Evolutionary conservation across 305 asterid genomes (phyloP).

Genomic region (Plantago coronopus): DNA sequence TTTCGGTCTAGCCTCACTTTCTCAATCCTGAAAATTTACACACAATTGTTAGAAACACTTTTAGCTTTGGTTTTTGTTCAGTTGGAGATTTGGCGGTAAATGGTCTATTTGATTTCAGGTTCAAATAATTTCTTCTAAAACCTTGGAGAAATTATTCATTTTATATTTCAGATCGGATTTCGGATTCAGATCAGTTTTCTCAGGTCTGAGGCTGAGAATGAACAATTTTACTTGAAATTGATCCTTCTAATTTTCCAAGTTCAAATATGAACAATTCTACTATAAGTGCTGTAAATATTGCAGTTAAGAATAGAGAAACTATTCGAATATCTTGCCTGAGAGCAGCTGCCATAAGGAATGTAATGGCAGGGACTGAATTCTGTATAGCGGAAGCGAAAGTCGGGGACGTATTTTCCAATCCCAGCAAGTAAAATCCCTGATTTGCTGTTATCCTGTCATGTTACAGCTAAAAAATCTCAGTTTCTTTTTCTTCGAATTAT

Average conservation of each 20-base stretch:
- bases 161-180: no score
- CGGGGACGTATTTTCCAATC: constrained; percentile 92
- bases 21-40: constrained; percentile 76
- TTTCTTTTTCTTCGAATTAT: background rate
- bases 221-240: no score
- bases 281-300: no score
- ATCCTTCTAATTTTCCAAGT: no score
- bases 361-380: constrained; percentile 94
- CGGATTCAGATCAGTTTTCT: no score
- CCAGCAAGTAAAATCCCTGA: constrained; percentile 91
- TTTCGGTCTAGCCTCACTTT: constrained; percentile 72
- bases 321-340: constrained; percentile 51
- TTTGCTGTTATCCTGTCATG: constrained; percentile 83
- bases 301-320: background rate
- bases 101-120: no score
- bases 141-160: no score
- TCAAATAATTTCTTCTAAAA: no score
- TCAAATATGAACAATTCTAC: no score
- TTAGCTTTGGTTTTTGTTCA: background rate
- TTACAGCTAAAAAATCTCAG: background rate
- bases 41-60: background rate
- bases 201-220: no score
- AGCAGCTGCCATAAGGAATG: constrained; percentile 80
- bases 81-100: no score
- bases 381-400: constrained; percentile 98